Evolutionary conservation across 2,329 filamentous ascomycete genomes (phyloP), one percentile per base, ranked within the genome.

Genomic region (Colletotrichum cuscutae): DNA sequence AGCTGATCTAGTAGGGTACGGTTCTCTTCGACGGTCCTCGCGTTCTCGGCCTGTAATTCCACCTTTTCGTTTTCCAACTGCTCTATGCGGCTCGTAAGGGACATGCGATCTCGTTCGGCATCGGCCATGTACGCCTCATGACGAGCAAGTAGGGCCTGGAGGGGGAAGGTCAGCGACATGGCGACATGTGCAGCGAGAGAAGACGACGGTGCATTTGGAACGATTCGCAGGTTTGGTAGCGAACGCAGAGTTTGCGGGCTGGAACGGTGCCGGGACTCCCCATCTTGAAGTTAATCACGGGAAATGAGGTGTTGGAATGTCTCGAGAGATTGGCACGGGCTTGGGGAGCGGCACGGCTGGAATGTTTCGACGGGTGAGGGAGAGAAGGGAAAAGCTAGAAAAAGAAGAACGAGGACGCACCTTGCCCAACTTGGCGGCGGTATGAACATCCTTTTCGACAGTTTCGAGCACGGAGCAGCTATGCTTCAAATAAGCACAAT

Each of bases 71-170:
- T 83, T 84, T 97, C 94, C 65, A 99, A 87, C 75, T 88, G 88
- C 77, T 93, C 92, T 80, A 98, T 95, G 74, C 90, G 93, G 59
- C 86, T 83, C 57, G 90, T 88, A 83, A 98, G 91, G 74, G 92
- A 90, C 74, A 88, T 85, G 73, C 95, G 93, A 81, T 98, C 95
- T 77, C 91, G 91, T 86, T 98, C 95, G 72, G 95, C 95, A 82
- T 98, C 95, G 77, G 92, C 92, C 88, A 98, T 96, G 83, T 97
- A 98, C 72, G 94, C 91, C 86, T 98, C 95, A 89, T 99, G 95
- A 78, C 96, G 93, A 76, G 93, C 91, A 54, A 99, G 90, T 69
- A 99, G 88, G 73, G 95, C 95, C 97, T 98, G 91, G 72, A 93
- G 83, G 66, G 89, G 86, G 83, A 90, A 93, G 65, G 91, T 97